Conservation (phyloP, 331 rosid genomes). For the Arachis monticola region DNA sequence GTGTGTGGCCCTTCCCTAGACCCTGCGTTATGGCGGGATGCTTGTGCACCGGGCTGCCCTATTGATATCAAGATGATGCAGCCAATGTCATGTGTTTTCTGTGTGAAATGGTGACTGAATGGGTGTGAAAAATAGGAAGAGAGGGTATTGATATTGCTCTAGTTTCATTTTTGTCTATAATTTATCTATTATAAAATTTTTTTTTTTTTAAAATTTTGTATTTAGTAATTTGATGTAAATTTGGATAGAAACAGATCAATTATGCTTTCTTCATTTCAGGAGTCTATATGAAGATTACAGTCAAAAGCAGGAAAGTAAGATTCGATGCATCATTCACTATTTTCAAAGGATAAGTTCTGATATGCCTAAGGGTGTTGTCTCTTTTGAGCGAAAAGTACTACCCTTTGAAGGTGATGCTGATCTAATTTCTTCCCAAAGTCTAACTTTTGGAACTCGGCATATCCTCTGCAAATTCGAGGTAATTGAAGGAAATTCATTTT, state of each 20-base stretch:
- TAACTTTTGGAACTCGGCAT: conserved; percentile 71
- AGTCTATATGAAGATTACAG: conserved; percentile 58
- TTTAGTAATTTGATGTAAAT: conserved; percentile 13
- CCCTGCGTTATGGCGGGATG: no score
- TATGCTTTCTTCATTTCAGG: conserved; percentile 56
- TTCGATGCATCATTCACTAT: conserved; percentile 81
- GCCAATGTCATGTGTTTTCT: background rate
- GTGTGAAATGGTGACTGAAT: conserved; percentile 1
- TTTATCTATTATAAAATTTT: background rate
- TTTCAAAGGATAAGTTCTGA: conserved; percentile 72
- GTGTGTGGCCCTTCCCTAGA: no score
- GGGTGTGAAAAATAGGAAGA: background rate
- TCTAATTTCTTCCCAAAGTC: conserved; percentile 62
- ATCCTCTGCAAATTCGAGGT: conserved; percentile 89
- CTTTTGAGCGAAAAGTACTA: conserved; percentile 92
- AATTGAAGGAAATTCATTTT: conserved; percentile 20
- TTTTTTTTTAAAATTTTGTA: conserved; percentile 1
- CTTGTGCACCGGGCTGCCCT: no score
- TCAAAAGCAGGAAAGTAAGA: conserved; percentile 75
- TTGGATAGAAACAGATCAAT: background rate
- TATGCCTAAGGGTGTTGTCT: conserved; percentile 72
- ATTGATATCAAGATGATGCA: conserved; percentile 13
- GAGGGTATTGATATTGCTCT: conserved; percentile 17
- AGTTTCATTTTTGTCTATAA: background rate
- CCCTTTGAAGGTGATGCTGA: conserved; percentile 50